These are phyloP conservation scores for Gentiana straminea DNA, from an alignment of 257 asterid genomes.

Conservation along the genomic window DNA sequence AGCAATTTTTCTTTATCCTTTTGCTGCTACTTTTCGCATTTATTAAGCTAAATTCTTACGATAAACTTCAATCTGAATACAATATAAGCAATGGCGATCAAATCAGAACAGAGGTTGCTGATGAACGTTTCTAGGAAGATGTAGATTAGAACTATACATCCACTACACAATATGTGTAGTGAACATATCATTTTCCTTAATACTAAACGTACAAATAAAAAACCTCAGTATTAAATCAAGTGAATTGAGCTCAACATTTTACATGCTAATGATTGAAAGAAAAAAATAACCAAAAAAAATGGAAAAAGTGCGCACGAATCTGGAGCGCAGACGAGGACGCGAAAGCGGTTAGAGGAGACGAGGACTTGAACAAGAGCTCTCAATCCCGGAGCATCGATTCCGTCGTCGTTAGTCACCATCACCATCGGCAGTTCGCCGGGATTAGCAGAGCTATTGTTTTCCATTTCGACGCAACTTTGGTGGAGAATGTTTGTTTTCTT, in stretches of 20 bases:
- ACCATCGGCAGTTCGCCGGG: conserved; percentile 49
- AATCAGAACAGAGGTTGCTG: too few species aligned
- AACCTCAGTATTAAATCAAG: background rate
- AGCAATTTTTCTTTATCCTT: too few species aligned
- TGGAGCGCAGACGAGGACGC: conserved; percentile 85
- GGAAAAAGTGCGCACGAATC: conserved; percentile 36
- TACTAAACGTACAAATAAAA: background rate
- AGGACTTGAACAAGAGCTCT: conserved; percentile 64
- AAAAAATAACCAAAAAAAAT: background rate
- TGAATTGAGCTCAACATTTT: background rate
- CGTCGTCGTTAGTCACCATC: conserved; percentile 93
- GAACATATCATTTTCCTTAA: too few species aligned
- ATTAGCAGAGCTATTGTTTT: conserved; percentile 11
- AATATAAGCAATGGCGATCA: too few species aligned
- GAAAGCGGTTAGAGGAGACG: conserved; percentile 55
- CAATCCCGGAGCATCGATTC: conserved; percentile 77
- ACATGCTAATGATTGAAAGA: background rate
- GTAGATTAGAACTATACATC: background rate
- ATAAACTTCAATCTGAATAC: too few species aligned
- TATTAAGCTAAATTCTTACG: too few species aligned
- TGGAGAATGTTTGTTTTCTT: background rate
- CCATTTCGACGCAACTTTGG: conserved; percentile 16
- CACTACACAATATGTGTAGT: too few species aligned
- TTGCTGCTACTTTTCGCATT: too few species aligned
- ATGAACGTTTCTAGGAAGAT: too few species aligned